Conservation (phyloP, 345 rosid species). For the Citrus sinensis region DNA sequence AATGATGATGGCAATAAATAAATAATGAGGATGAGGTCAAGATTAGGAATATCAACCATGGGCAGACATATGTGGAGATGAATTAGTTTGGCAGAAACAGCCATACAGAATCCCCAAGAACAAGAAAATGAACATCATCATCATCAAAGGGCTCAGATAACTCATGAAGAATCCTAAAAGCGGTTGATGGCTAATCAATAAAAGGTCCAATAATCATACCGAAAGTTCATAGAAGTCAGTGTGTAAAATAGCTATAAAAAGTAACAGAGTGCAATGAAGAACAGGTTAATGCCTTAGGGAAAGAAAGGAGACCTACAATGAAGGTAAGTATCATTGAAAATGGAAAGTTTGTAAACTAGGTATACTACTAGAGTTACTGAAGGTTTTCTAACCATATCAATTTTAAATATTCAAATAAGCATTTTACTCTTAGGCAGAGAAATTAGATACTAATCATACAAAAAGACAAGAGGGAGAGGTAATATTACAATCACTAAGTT, state of each 20-base stretch:
- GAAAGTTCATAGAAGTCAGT: not conserved
- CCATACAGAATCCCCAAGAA: not conserved
- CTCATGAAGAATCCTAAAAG: not conserved
- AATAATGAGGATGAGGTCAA: not conserved
- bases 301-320: not conserved
- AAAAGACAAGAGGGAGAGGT: not conserved
- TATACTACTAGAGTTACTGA: not conserved
- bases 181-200: too few species aligned
- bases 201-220: too few species aligned
- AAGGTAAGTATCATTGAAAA: not conserved
- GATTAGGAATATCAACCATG: not conserved
- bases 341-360: not conserved
- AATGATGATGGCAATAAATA: not conserved
- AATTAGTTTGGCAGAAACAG: not conserved
- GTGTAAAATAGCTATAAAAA: not conserved
- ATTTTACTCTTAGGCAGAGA: not conserved
- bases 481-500: not conserved
- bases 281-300: not conserved
- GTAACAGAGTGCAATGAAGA: not conserved
- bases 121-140: not conserved
- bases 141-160: not conserved
- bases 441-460: constrained; percentile 10
- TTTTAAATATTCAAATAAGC: not conserved
- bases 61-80: not conserved
- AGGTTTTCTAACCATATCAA: constrained; percentile 6